Percentiles rank a stretch among this genome's conserved stretches.
These are phyloP conservation scores for Gymnopus androsaceus DNA, from an alignment of 1,284 basidiomycete species.

Conservation along the genomic window DNA sequence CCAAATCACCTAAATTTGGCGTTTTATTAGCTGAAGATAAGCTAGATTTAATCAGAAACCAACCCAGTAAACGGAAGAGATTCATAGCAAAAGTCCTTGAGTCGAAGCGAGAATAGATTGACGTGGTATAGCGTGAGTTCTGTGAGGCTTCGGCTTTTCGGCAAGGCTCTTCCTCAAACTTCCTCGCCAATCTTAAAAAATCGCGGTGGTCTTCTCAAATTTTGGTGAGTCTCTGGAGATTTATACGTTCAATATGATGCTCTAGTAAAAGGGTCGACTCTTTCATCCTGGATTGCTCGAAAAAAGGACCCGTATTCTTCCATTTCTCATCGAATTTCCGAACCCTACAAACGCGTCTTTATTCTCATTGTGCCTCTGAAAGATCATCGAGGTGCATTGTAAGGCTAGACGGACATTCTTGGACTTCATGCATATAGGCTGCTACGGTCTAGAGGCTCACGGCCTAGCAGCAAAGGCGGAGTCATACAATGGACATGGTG, in stretches of 20 bases:
- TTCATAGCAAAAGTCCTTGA: conserved; percentile 61
- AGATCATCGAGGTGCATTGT: conserved; percentile 45
- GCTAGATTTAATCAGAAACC: conserved; percentile 21
- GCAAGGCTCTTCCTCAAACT: not conserved
- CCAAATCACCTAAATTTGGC: conserved; percentile 70
- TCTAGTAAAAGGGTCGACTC: conserved; percentile 65
- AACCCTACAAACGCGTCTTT: conserved; percentile 45
- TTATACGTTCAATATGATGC: conserved; percentile 41
- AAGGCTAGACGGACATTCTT: conserved; percentile 57
- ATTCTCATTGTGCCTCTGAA: conserved; percentile 44
- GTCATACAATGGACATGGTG: conserved; percentile 36
- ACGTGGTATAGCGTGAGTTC: conserved; percentile 15
- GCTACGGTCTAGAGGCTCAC: conserved; percentile 39
- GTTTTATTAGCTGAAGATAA: conserved; percentile 1
- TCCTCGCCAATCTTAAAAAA: not conserved
- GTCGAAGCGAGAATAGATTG: conserved; percentile 1
- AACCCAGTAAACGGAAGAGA: conserved; percentile 72
- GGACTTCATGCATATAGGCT: conserved; percentile 45
- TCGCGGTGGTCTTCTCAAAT: not conserved
- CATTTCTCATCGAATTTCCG: conserved; percentile 22
- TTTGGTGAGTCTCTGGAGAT: no score
- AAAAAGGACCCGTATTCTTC: conserved; percentile 21
- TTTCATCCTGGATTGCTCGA: conserved; percentile 18
- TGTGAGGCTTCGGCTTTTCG: no score
- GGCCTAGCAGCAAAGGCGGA: conserved; percentile 58